These are phyloP conservation scores for Penicillium sp. DNA, from an alignment of 2,329 filamentous ascomycete genomes.

Conservation along the genomic window DNA sequence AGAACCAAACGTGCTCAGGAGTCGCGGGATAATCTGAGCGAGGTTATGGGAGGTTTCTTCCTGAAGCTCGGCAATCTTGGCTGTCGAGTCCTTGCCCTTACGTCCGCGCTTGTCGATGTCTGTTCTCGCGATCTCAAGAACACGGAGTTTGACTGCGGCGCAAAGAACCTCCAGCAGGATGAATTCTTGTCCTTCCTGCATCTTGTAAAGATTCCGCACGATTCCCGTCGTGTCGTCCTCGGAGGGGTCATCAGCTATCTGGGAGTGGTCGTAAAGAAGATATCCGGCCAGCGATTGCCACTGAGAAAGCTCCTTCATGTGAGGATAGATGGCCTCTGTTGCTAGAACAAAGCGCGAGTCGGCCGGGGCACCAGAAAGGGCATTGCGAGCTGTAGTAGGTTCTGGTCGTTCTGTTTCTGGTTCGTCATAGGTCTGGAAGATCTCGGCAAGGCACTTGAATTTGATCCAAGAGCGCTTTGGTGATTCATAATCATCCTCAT, in stretches of 20 bases:
- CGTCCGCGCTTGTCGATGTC: constrained; percentile 51
- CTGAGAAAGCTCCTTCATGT: constrained; percentile 69
- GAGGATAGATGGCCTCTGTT: constrained; percentile 77
- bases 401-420: constrained; percentile 44
- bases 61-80: constrained; percentile 61
- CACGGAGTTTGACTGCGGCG: constrained; percentile 67
- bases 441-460: constrained; percentile 82
- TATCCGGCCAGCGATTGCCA: constrained; percentile 90
- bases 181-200: constrained; percentile 69
- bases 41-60: constrained; percentile 74
- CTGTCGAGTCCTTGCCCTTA: constrained; percentile 54
- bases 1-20: constrained; percentile 92
- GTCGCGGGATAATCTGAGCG: constrained; percentile 69
- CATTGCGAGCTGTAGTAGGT: constrained; percentile 26
- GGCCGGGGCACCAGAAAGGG: constrained; percentile 56
- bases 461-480: constrained; percentile 82
- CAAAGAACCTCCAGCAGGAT: constrained; percentile 83
- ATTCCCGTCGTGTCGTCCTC: constrained; percentile 55
- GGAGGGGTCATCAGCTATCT: constrained; percentile 50
- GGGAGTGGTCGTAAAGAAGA: constrained; percentile 82
- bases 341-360: constrained; percentile 83
- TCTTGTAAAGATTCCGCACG: constrained; percentile 66
- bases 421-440: constrained; percentile 72
- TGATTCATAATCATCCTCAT: constrained; percentile 63
- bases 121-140: constrained; percentile 61